phyloP scores from a whole-genome alignment of 805 yeast genomes.

The Myxozyma vanderwaltii region DNA sequence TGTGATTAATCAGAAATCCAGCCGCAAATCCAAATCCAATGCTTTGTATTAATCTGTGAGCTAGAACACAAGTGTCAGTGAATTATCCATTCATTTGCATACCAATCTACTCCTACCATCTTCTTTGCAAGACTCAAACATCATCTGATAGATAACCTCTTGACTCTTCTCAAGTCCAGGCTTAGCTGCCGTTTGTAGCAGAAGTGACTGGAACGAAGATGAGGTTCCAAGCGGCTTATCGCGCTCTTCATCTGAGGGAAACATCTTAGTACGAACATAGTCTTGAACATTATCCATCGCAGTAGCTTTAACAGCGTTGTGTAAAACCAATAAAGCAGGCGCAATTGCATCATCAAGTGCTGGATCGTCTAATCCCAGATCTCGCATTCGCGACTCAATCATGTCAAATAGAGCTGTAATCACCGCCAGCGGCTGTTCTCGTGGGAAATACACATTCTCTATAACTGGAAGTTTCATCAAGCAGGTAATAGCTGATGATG shows the following conservation, averaged over 20 bases:
- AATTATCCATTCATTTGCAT: too few species aligned
- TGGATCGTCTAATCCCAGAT: not conserved
- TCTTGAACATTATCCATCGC: not conserved
- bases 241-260: slow-evolving; percentile 32
- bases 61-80: slow-evolving; percentile 1
- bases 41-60: slow-evolving; percentile 33
- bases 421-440: slow-evolving; percentile 2
- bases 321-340: slow-evolving; percentile 13
- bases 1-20: slow-evolving; percentile 36
- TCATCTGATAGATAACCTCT: slow-evolving; percentile 33
- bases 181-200: slow-evolving; percentile 33
- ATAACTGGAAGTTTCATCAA: slow-evolving; percentile 13
- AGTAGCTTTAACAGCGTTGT: not conserved
- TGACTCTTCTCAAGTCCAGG: slow-evolving; percentile 29
- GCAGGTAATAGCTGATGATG: slow-evolving; percentile 16
- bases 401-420: slow-evolving; percentile 1
- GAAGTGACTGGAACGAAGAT: slow-evolving; percentile 29
- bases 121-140: slow-evolving; percentile 35
- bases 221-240: slow-evolving; percentile 35
- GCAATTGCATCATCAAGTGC: slow-evolving; percentile 10
- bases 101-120: slow-evolving; percentile 18
- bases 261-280: slow-evolving; percentile 4
- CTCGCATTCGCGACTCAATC: slow-evolving; percentile 3
- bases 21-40: slow-evolving; percentile 41
- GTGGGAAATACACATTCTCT: not conserved